Evolutionary conservation across 768 basidiomycete species (phyloP).

Genomic region (Auricularia heimuer): DNA sequence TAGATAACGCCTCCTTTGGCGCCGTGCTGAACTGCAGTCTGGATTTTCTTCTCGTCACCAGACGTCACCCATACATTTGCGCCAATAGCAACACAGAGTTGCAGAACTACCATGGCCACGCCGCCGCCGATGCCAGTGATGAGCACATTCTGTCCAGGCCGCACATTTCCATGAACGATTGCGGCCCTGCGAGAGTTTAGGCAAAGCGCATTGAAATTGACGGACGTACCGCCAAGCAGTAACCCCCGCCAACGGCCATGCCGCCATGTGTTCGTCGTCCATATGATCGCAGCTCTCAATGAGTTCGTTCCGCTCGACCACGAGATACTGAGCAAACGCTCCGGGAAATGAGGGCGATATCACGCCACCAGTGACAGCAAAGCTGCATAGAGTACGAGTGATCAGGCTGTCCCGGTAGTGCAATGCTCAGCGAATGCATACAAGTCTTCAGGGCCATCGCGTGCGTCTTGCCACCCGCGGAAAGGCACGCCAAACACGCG

Average conservation of each 20-base stretch:
- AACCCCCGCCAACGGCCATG: conserved; percentile 67
- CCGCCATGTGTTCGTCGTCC: conserved; percentile 56
- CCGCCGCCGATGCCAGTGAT: conserved; percentile 35
- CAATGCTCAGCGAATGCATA: conserved; percentile 20
- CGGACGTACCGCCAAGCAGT: conserved; percentile 71
- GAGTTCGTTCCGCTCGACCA: conserved; percentile 55
- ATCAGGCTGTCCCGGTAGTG: neutral
- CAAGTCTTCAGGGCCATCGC: conserved; percentile 56
- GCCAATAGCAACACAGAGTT: conserved; percentile 64
- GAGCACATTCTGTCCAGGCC: conserved; percentile 11
- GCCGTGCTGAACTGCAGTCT: conserved; percentile 53
- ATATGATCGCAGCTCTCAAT: conserved; percentile 58
- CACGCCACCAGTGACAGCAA: conserved; percentile 58
- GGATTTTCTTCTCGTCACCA: conserved; percentile 57
- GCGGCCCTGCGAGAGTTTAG: conserved; percentile 38
- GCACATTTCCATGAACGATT: conserved; percentile 53
- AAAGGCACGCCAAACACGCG: conserved; percentile 70
- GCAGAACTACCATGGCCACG: conserved; percentile 67
- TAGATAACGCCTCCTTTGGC: conserved; percentile 74
- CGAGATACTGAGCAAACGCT: conserved; percentile 68
- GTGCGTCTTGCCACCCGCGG: conserved; percentile 64
- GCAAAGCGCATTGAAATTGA: neutral
- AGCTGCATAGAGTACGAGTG: conserved; percentile 27
- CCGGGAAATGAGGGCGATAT: conserved; percentile 41
- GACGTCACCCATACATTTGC: conserved; percentile 80